Base-by-base conservation (phyloP, 176 grass and related monocot genomes). In the Chloris gayana region DNA sequence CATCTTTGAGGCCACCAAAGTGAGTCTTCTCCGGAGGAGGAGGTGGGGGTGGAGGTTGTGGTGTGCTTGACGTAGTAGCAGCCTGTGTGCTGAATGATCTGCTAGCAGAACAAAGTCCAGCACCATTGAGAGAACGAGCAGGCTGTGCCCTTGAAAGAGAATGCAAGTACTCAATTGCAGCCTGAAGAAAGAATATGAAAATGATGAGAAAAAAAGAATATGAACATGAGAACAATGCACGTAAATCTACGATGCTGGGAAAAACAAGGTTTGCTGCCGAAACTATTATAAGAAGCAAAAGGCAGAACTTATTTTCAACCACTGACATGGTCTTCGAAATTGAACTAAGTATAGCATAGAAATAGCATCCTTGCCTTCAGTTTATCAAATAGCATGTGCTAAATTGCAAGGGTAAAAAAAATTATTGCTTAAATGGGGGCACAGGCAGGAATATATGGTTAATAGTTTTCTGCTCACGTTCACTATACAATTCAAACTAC, bases 11-110 rank as follows among this genome's bases (percentile, higher is more conserved):
- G 54, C 65, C 83, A 31, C 88, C 93, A 51, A 97, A 97, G 79
- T 93, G 91, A 69, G 93, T 97, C 81, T 91, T 97, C 82, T 97
- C 93, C 69, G 80, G 90, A 76, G 90, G 93, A 30, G 91, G 93
- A 12, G 93, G 90, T 49, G 90, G 90, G 3, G 90, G 90, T 26
- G 90, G 88, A 73, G 88, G 73, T 39, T 90, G 93, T 80, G 93
- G 91, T 70, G 91, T 86, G 70, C 75, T 90, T 80, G 90, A 83
- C 21, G 88, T 85, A 64, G 78, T 85, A 72, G 82, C 78, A 85
- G 88, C 85, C 79, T 89, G 85, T 42, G 88, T 91, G 83, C 88
- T 97, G 84, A 97, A 89, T 80, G 75, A 76, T 83, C 74, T 92
- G 58, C 61, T 76, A 70, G 58, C 65, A 69, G 73, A 51, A 75